Conservation (phyloP, 768 basidiomycete genomes). For the Agaricus blazei region DNA sequence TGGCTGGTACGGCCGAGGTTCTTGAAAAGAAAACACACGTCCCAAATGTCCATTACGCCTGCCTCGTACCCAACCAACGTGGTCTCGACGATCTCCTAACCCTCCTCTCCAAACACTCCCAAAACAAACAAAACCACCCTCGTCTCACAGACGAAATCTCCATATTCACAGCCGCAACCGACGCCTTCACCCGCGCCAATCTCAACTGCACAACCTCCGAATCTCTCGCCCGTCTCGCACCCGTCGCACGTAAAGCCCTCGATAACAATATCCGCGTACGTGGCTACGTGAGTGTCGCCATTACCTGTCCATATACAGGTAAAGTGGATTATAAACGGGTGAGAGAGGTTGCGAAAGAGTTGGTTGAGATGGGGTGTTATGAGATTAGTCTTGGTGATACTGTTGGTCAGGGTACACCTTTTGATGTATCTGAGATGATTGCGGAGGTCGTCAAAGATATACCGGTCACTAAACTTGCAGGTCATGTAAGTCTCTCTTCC, state of each 20-base stretch:
- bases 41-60: constrained; percentile 63
- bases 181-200: constrained; percentile 82
- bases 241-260: constrained; percentile 58
- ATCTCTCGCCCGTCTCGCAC: constrained; percentile 57
- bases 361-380: constrained; percentile 91
- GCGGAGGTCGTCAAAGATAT: constrained; percentile 61
- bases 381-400: constrained; percentile 93
- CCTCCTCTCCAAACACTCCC: constrained; percentile 47
- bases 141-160: constrained; percentile 78
- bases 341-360: constrained; percentile 60
- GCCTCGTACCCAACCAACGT: constrained; percentile 76
- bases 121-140: constrained; percentile 26
- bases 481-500: constrained; percentile 20
- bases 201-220: constrained; percentile 71
- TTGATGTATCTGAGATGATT: constrained; percentile 61
- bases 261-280: constrained; percentile 63
- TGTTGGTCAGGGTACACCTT: constrained; percentile 79
- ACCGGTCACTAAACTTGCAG: constrained; percentile 67
- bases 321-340: constrained; percentile 59
- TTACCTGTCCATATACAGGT: constrained; percentile 87
- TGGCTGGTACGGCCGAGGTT: constrained; percentile 83
- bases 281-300: constrained; percentile 82
- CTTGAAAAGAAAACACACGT: constrained; percentile 43
- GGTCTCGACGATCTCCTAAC: constrained; percentile 66
- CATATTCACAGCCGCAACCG: constrained; percentile 86